Evolutionary conservation across 1,284 basidiomycete species (phyloP).

Genomic region (Cutaneotrichosporon cyanovorans): DNA sequence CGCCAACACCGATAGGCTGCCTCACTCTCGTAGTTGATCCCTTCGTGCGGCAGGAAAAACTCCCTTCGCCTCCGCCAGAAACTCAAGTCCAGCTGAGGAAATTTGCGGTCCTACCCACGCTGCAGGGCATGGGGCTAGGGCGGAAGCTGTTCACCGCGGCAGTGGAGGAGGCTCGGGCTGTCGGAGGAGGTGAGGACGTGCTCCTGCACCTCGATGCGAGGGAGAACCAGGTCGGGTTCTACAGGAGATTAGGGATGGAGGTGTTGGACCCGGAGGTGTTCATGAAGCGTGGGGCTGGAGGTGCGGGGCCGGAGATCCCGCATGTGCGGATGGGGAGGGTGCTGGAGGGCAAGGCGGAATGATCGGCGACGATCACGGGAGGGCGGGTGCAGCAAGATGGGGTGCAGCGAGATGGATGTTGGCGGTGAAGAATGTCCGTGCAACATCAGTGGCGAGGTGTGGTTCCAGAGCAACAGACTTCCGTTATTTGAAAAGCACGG

Average conservation of each 20-base stretch:
- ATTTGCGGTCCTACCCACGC: constrained; percentile 20
- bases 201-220: constrained; percentile 28
- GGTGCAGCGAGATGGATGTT: no score
- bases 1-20: constrained; percentile 12
- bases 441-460: no score
- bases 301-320: constrained; percentile 13
- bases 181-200: neutral
- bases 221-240: constrained; percentile 20
- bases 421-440: no score
- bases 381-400: no score
- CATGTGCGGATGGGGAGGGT: constrained; percentile 26
- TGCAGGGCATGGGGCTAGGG: constrained; percentile 25
- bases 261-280: constrained; percentile 21
- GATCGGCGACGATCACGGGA: no score
- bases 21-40: constrained; percentile 19
- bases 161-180: neutral
- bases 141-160: constrained; percentile 11
- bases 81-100: constrained; percentile 26
- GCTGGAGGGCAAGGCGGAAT: neutral
- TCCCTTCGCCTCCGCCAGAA: neutral
- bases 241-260: constrained; percentile 18
- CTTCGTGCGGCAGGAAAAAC: no score
- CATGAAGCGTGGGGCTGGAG: constrained; percentile 18
- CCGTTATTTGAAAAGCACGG: no score
- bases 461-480: no score